A percentile compares a stretch with the other conserved stretches of the same genome.
These are phyloP conservation scores for Acanthochlamys bracteata DNA, from an alignment of 106 monocot genomes.

Conservation along the genomic window DNA sequence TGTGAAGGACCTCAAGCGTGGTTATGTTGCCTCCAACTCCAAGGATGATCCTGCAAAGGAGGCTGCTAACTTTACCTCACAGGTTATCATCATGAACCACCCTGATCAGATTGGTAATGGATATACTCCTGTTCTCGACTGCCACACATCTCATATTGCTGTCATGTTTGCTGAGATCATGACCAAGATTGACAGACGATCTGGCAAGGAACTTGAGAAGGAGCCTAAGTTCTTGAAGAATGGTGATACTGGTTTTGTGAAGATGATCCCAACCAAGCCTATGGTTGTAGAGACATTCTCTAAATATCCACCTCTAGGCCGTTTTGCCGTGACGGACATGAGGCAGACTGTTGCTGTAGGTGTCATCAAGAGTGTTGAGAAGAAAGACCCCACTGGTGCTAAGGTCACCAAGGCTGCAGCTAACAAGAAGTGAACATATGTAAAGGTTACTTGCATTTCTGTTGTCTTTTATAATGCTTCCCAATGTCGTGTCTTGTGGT, in stretches of 20 bases:
- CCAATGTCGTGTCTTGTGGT: not conserved
- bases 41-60: conserved; percentile 25
- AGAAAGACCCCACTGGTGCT: conserved; percentile 20
- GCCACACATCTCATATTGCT: conserved; percentile 24
- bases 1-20: conserved; percentile 23
- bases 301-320: conserved; percentile 17
- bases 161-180: conserved; percentile 23
- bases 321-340: conserved; percentile 24
- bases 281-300: conserved; percentile 21
- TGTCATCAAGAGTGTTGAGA: conserved; percentile 23
- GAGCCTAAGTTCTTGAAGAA: conserved; percentile 4
- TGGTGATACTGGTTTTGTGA: conserved; percentile 13
- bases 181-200: conserved; percentile 20
- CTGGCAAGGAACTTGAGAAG: not conserved
- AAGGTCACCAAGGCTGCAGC: conserved; percentile 20
- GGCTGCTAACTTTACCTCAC: conserved; percentile 23
- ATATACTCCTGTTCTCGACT: conserved; percentile 21
- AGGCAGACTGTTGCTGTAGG: conserved; percentile 21
- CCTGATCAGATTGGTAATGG: conserved; percentile 23
- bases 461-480: not conserved
- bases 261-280: conserved; percentile 22
- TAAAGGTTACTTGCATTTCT: not conserved
- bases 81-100: conserved; percentile 27
- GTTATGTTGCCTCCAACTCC: conserved; percentile 14
- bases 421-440: conserved; percentile 10